Evolutionary conservation across 169 alveolate species (phyloP).

Genomic region (Cryptosporidium sp.): DNA sequence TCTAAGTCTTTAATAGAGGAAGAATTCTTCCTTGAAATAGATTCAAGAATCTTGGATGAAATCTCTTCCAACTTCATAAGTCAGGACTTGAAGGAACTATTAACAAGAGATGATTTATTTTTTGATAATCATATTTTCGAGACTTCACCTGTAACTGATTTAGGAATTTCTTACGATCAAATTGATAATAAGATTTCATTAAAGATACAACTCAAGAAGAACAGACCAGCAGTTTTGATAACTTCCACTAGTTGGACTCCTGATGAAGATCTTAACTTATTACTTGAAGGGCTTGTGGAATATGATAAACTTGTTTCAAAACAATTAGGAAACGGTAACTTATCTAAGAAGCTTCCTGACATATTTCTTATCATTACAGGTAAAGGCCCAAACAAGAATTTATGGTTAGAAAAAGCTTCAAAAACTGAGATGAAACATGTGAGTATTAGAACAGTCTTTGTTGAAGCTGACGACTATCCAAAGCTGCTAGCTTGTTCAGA

Average conservation of each 20-base stretch:
- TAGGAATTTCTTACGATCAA: slow-evolving; percentile 4
- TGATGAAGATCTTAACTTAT: slow-evolving; percentile 86
- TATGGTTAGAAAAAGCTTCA: slow-evolving; percentile 79
- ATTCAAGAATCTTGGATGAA: slow-evolving; percentile 11
- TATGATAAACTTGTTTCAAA: slow-evolving; percentile 18
- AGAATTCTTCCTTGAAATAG: neutral
- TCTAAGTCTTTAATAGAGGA: neutral
- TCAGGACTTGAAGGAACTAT: slow-evolving; percentile 5
- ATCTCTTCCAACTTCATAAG: neutral
- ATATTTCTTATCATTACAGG: slow-evolving; percentile 88
- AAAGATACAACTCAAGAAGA: slow-evolving; percentile 28
- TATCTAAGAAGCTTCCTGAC: slow-evolving; percentile 72
- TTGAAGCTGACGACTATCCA: slow-evolving; percentile 90
- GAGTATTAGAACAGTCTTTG: slow-evolving; percentile 87
- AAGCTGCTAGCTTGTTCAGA: slow-evolving; percentile 88
- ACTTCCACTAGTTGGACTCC: slow-evolving; percentile 93
- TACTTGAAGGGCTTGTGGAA: slow-evolving; percentile 80
- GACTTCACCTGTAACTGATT: slow-evolving; percentile 37
- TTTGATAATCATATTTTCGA: slow-evolving; percentile 49
- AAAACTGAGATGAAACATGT: slow-evolving; percentile 78
- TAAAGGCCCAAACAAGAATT: slow-evolving; percentile 86
- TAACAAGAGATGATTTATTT: slow-evolving; percentile 56
- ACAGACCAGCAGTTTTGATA: slow-evolving; percentile 87
- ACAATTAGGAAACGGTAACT: neutral
- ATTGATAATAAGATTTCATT: slow-evolving; percentile 16